Evolutionary conservation across 176 grass and related monocot species (phyloP).

Genomic region (Rhipidocladum racemiflorum): DNA sequence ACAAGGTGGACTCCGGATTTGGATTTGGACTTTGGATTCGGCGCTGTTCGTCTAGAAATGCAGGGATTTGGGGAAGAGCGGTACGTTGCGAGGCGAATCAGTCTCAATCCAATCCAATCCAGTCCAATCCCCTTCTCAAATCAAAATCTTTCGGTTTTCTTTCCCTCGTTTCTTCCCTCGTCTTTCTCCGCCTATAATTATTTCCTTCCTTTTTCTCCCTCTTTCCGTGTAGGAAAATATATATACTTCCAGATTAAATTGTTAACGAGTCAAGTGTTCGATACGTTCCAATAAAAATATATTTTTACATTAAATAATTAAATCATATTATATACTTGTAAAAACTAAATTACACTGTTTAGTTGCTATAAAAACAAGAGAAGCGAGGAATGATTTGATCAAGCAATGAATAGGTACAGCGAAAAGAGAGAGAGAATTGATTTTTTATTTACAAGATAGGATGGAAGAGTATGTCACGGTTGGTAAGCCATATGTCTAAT

Average conservation of each 20-base stretch:
- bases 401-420: too few species aligned
- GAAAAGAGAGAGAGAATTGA: too few species aligned
- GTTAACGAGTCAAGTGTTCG: too few species aligned
- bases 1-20: conserved; percentile 30
- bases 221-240: conserved; percentile 19
- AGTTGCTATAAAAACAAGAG: too few species aligned
- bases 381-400: too few species aligned
- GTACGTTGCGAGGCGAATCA: neutral
- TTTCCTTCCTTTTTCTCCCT: neutral
- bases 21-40: neutral
- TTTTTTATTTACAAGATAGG: too few species aligned
- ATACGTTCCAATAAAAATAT: too few species aligned
- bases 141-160: conserved; percentile 4
- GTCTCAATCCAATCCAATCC: conserved; percentile 25
- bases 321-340: too few species aligned
- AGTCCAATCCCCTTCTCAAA: conserved; percentile 9
- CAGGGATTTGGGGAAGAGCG: neutral
- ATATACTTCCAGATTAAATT: neutral
- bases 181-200: conserved; percentile 12
- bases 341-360: too few species aligned
- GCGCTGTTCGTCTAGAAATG: neutral
- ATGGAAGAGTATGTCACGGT: too few species aligned
- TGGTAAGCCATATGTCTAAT: too few species aligned
- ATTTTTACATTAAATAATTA: too few species aligned
- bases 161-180: neutral